These are phyloP conservation scores for Astragalus membranaceus DNA, from an alignment of 306 rosid species.

Conservation along the genomic window DNA sequence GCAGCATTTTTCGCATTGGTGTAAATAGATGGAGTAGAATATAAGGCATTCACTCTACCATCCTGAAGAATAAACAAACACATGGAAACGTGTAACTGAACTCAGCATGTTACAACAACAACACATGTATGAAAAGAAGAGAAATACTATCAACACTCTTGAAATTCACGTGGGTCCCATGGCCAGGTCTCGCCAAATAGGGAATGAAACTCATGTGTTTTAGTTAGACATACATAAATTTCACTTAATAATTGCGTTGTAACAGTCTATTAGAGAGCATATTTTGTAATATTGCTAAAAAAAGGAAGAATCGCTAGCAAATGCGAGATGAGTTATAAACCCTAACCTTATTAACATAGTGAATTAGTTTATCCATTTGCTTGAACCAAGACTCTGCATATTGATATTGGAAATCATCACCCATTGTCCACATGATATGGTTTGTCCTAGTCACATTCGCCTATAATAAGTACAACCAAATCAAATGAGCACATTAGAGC, in stretches of 20 bases:
- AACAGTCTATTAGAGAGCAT: too few relatives aligned
- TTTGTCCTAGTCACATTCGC: conserved; percentile 78
- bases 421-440: conserved; percentile 98
- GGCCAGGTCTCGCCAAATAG: too few relatives aligned
- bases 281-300: too few relatives aligned
- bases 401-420: conserved; percentile 87
- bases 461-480: conserved; percentile 30
- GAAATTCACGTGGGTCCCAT: too few relatives aligned
- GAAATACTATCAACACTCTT: too few relatives aligned
- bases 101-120: background rate
- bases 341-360: conserved; percentile 73
- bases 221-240: too few relatives aligned
- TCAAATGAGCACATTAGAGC: background rate
- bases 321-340: background rate
- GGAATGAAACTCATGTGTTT: too few relatives aligned
- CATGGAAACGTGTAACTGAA: conserved; percentile 10
- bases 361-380: conserved; percentile 87
- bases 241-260: too few relatives aligned
- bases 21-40: conserved; percentile 89
- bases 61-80: conserved; percentile 51
- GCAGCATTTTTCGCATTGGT: conserved; percentile 73
- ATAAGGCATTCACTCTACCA: conserved; percentile 79
- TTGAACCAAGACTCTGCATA: conserved; percentile 92
- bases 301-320: background rate
- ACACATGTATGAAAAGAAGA: background rate